A percentile compares a stretch with the other conserved stretches of the same genome.
phyloP scores from a whole-genome alignment of 1,284 basidiomycete species.

The Wolfiporia cocos region DNA sequence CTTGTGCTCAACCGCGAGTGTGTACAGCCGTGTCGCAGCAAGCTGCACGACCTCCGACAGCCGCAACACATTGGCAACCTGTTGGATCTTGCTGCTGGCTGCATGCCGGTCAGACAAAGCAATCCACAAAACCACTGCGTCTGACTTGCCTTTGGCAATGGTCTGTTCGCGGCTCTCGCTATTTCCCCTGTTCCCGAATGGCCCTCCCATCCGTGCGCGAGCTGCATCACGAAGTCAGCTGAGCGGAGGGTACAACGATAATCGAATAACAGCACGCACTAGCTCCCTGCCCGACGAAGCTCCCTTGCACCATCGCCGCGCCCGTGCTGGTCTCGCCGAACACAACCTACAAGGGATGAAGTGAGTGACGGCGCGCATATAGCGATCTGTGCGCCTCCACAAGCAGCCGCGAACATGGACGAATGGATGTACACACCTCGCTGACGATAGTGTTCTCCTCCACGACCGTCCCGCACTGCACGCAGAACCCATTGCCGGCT shows the following conservation, averaged over 20 bases:
- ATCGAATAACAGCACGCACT: constrained; percentile 54
- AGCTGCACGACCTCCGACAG: constrained; percentile 79
- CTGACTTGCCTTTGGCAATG: constrained; percentile 73
- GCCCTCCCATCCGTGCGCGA: constrained; percentile 73
- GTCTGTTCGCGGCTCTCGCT: constrained; percentile 84
- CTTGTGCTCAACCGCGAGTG: constrained; percentile 89
- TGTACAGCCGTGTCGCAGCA: constrained; percentile 85
- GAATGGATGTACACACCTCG: constrained; percentile 29
- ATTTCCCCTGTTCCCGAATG: constrained; percentile 71
- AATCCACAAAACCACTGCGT: constrained; percentile 4
- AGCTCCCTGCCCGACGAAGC: constrained; percentile 88
- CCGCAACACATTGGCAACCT: constrained; percentile 72
- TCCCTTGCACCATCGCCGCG: constrained; percentile 93
- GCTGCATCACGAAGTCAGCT: constrained; percentile 36
- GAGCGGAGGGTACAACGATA: background rate
- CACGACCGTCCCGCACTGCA: constrained; percentile 81
- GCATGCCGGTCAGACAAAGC: constrained; percentile 5
- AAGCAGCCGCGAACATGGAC: background rate
- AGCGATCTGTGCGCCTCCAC: background rate
- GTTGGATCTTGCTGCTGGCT: constrained; percentile 82
- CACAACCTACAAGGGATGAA: constrained; percentile 50
- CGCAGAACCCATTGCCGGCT: constrained; percentile 80
- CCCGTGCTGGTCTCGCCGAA: constrained; percentile 93
- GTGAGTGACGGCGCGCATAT: background rate
- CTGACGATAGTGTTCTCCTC: constrained; percentile 95